Conservation (phyloP, 2,329 filamentous ascomycete genomes). For the Calonectria fujianensis region DNA sequence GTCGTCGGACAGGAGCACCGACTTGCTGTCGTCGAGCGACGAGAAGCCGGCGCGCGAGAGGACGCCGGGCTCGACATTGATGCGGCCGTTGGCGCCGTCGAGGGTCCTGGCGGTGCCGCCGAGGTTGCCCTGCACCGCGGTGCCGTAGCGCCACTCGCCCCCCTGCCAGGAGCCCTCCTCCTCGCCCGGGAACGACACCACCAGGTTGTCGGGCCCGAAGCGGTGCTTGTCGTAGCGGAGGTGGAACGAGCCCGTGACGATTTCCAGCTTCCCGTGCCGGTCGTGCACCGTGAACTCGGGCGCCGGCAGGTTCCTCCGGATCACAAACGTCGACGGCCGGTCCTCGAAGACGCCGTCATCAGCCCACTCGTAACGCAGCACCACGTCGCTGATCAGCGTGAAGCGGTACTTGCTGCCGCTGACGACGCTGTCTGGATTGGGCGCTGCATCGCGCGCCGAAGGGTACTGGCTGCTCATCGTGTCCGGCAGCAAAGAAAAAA, state of each 20-base stretch:
- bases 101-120: slow-evolving; percentile 73
- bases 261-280: slow-evolving; percentile 68
- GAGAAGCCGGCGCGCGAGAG: slow-evolving; percentile 71
- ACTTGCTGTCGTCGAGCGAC: slow-evolving; percentile 71
- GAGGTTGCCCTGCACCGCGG: slow-evolving; percentile 61
- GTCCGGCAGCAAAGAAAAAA: background rate
- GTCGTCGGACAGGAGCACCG: slow-evolving; percentile 73
- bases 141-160: slow-evolving; percentile 67
- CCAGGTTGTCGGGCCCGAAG: slow-evolving; percentile 72
- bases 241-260: slow-evolving; percentile 73
- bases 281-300: slow-evolving; percentile 70
- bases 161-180: slow-evolving; percentile 63
- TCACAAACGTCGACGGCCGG: slow-evolving; percentile 77
- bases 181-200: slow-evolving; percentile 64
- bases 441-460: slow-evolving; percentile 46
- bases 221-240: slow-evolving; percentile 75
- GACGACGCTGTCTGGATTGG: slow-evolving; percentile 45
- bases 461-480: slow-evolving; percentile 48
- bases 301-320: slow-evolving; percentile 67
- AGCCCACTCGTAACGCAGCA: slow-evolving; percentile 78
- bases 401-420: slow-evolving; percentile 71
- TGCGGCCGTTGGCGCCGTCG: slow-evolving; percentile 71
- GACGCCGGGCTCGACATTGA: slow-evolving; percentile 69
- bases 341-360: slow-evolving; percentile 77
- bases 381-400: slow-evolving; percentile 73